Conservation (phyloP, 2,329 filamentous ascomycete genomes). For the Xylariomycetidae sp. region DNA sequence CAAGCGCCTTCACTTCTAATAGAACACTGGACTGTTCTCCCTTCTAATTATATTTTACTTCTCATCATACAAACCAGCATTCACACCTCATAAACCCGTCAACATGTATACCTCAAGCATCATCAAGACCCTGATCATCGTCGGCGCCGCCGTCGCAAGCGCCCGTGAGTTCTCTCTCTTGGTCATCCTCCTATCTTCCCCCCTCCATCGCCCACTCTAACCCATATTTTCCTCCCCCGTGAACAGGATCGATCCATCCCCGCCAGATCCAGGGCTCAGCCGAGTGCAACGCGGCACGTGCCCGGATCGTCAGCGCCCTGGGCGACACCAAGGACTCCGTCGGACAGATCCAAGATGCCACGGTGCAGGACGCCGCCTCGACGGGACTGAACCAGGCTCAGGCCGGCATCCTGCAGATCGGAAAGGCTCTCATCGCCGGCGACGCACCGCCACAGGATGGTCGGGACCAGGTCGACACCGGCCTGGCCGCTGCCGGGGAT, state of each 20-base stretch:
- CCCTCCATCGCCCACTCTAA: neutral
- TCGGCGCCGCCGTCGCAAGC: neutral
- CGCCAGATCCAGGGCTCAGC: too few relatives aligned
- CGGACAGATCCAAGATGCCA: conserved; percentile 7
- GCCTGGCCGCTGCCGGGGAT: conserved; percentile 5
- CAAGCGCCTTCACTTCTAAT: neutral
- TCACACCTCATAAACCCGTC: conserved; percentile 9
- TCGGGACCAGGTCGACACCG: conserved; percentile 6
- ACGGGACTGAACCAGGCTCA: conserved; percentile 7
- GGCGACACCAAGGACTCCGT: conserved; percentile 7
- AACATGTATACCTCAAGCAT: neutral
- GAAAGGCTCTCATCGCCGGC: conserved; percentile 6
- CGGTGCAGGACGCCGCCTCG: conserved; percentile 5
- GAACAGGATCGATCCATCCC: too few relatives aligned
- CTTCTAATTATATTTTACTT: too few relatives aligned
- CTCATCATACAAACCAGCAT: neutral
- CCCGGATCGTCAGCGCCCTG: conserved; percentile 8
- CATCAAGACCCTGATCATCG: neutral
- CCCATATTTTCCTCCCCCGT: too few relatives aligned
- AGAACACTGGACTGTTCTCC: too few relatives aligned
- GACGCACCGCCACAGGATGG: conserved; percentile 3
- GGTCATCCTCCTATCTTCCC: neutral
- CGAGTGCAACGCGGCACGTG: conserved; percentile 7
- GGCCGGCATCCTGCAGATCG: conserved; percentile 5
- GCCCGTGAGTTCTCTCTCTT: neutral